Evolutionary conservation across 139 green algal genomes (phyloP).

Genomic region (Haematococcus lacustris): DNA sequence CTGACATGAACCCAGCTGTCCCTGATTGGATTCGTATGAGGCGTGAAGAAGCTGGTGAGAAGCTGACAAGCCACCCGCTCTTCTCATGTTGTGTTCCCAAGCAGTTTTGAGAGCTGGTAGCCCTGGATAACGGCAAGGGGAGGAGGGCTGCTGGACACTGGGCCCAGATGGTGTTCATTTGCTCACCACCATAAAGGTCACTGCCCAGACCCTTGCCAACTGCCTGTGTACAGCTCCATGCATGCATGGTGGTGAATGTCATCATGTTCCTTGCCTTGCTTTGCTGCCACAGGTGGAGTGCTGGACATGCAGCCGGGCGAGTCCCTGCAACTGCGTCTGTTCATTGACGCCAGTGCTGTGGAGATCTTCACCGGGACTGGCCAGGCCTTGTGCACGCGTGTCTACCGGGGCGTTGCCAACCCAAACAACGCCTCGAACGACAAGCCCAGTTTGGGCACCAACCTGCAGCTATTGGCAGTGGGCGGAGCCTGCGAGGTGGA

Average conservation of each 20-base stretch:
- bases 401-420: constrained; percentile 46
- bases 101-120: not conserved
- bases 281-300: constrained; percentile 9
- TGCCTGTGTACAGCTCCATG: too few species aligned
- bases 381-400: constrained; percentile 56
- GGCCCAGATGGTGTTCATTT: too few species aligned
- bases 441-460: not conserved
- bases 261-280: not conserved
- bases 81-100: not conserved
- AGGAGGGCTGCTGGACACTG: too few species aligned
- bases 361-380: constrained; percentile 57
- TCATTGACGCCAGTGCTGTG: constrained; percentile 68
- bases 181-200: too few species aligned
- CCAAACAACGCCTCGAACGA: not conserved
- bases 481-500: not conserved
- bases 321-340: constrained; percentile 53
- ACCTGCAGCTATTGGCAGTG: not conserved
- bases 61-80: not conserved
- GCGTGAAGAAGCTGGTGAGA: constrained; percentile 17
- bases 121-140: too few species aligned
- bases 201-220: too few species aligned
- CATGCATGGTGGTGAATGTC: too few species aligned
- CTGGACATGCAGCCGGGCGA: constrained; percentile 19
- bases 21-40: constrained; percentile 35
- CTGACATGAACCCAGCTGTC: constrained; percentile 31